Evolutionary conservation across 2,329 filamentous ascomycete genomes (phyloP).

Genomic region (Alternaria ethzedia): DNA sequence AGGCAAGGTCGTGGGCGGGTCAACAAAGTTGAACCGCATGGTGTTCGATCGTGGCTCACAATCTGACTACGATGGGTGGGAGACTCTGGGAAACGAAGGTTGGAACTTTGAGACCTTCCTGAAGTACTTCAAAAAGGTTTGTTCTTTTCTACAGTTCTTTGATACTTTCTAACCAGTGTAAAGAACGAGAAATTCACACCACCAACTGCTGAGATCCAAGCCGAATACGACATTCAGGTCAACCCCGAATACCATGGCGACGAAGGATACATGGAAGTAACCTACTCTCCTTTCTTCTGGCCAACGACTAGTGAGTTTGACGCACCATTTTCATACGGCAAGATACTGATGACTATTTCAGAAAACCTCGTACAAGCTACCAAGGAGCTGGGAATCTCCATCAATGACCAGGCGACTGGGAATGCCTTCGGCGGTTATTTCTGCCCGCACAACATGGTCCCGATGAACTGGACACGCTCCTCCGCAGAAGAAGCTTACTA

Average conservation of each 20-base stretch:
- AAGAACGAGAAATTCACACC: slow-evolving; percentile 31
- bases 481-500: slow-evolving; percentile 32
- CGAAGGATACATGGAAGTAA: slow-evolving; percentile 24
- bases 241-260: slow-evolving; percentile 21
- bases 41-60: slow-evolving; percentile 36
- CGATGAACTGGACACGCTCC: slow-evolving; percentile 18
- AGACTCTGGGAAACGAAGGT: slow-evolving; percentile 30
- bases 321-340: background rate
- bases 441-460: slow-evolving; percentile 26
- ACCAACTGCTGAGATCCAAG: slow-evolving; percentile 19
- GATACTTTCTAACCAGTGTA: slow-evolving; percentile 1
- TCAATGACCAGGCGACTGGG: slow-evolving; percentile 28
- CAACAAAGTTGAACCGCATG: slow-evolving; percentile 49
- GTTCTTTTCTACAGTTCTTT: background rate
- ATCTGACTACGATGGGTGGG: slow-evolving; percentile 42
- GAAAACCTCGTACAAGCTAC: slow-evolving; percentile 29
- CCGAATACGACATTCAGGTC: slow-evolving; percentile 28
- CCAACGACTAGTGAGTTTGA: slow-evolving; percentile 25
- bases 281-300: slow-evolving; percentile 30
- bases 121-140: slow-evolving; percentile 33
- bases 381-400: slow-evolving; percentile 18
- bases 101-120: slow-evolving; percentile 38
- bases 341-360: background rate
- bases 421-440: slow-evolving; percentile 31
- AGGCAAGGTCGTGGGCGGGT: slow-evolving; percentile 33